These are phyloP conservation scores for Spirogloea muscicola DNA, from an alignment of 139 green algal genomes.

Conservation along the genomic window DNA sequence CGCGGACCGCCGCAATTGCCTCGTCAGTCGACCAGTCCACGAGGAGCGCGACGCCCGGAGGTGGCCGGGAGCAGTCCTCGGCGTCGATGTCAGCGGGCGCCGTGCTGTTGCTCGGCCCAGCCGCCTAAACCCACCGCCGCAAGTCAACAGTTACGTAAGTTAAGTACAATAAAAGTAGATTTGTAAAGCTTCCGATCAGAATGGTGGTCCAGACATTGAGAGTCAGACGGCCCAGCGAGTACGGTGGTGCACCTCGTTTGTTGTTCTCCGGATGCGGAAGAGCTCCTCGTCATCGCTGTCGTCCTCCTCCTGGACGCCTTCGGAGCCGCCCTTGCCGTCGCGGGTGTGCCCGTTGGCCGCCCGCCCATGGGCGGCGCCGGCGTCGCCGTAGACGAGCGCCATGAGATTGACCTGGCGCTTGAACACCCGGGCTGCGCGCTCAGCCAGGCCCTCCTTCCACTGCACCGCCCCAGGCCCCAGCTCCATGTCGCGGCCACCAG, in stretches of 20 bases:
- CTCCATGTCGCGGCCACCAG: too few species aligned
- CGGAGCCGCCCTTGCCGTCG: conserved; percentile 18
- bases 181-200: background rate
- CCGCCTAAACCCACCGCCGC: background rate
- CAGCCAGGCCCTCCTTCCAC: conserved; percentile 63
- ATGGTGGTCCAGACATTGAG: background rate
- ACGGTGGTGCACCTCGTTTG: background rate
- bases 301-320: conserved; percentile 29
- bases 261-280: background rate
- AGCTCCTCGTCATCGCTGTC: conserved; percentile 53
- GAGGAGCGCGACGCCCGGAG: conserved; percentile 14
- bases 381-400: conserved; percentile 56
- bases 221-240: background rate
- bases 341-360: background rate
- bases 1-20: conserved; percentile 59
- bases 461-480: background rate
- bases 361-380: background rate
- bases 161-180: background rate
- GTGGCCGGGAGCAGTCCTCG: conserved; percentile 49
- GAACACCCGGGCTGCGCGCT: conserved; percentile 53
- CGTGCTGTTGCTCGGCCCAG: background rate
- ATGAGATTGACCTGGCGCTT: conserved; percentile 49
- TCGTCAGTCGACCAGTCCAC: conserved; percentile 27
- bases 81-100: conserved; percentile 47
- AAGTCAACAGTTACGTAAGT: background rate